Percentiles rank a stretch among this genome's conserved stretches.
phyloP scores from a whole-genome alignment of 2,329 filamentous ascomycete species.

The Scedosporium dehoogii region DNA sequence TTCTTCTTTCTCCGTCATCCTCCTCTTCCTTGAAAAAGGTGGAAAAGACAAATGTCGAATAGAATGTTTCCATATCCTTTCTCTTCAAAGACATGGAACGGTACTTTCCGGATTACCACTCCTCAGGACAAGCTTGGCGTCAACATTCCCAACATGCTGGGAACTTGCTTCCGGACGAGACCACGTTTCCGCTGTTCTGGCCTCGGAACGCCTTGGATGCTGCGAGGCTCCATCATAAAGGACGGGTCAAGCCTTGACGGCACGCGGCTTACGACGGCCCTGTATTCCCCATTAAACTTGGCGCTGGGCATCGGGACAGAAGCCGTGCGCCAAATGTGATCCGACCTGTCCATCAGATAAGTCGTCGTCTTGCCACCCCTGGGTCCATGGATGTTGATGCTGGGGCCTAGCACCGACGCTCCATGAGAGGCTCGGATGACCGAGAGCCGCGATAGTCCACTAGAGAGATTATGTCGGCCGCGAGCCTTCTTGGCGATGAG shows the following conservation, averaged over 20 bases:
- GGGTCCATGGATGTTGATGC: conserved; percentile 18
- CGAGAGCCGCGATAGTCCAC: conserved; percentile 50
- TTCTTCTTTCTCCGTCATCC: no score
- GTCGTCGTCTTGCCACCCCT: conserved; percentile 28
- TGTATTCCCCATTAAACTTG: conserved; percentile 55
- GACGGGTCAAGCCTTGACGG: conserved; percentile 77
- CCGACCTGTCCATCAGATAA: conserved; percentile 62
- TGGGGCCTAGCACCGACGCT: conserved; percentile 14
- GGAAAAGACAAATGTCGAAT: no score
- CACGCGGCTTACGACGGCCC: conserved; percentile 50
- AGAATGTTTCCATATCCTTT: neutral
- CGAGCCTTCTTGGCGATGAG: conserved; percentile 66
- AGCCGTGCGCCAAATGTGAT: conserved; percentile 70
- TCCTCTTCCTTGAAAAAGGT: no score
- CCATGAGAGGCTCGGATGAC: conserved; percentile 48
- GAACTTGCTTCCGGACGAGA: conserved; percentile 46
- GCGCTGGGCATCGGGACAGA: conserved; percentile 50
- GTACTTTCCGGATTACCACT: neutral
- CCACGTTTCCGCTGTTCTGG: conserved; percentile 42
- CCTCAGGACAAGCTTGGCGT: conserved; percentile 16
- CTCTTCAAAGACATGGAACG: neutral
- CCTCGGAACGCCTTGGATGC: conserved; percentile 77
- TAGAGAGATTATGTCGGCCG: conserved; percentile 54
- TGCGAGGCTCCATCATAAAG: conserved; percentile 84
- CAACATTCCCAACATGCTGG: conserved; percentile 34